Evolutionary conservation across 139 green algal species (phyloP).

Genomic region (Picochlorum sp.): DNA sequence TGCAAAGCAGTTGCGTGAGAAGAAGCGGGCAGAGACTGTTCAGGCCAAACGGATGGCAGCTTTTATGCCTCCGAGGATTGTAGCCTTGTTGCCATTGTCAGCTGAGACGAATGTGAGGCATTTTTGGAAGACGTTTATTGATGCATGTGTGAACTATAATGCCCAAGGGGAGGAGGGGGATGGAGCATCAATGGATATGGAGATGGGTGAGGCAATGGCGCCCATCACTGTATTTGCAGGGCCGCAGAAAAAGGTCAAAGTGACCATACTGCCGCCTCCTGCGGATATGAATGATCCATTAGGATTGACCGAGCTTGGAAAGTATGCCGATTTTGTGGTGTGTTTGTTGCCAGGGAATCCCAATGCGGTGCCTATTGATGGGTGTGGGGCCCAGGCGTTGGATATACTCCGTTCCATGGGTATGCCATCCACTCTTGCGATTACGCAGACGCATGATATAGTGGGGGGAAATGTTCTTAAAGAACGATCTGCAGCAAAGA

Average conservation of each 20-base stretch:
- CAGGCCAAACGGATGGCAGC: slow-evolving; percentile 30
- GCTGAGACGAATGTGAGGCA: slow-evolving; percentile 32
- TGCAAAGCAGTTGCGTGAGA: slow-evolving; percentile 51
- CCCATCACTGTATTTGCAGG: slow-evolving; percentile 33
- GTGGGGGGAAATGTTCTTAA: slow-evolving; percentile 42
- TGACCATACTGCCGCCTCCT: slow-evolving; percentile 63
- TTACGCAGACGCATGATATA: slow-evolving; percentile 28
- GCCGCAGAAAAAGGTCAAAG: slow-evolving; percentile 24
- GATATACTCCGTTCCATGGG: slow-evolving; percentile 62
- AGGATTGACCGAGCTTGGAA: slow-evolving; percentile 48
- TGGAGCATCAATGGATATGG: background rate
- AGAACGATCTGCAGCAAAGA: slow-evolving; percentile 60
- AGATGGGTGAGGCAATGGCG: background rate
- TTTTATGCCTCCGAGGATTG: slow-evolving; percentile 41
- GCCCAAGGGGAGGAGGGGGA: background rate
- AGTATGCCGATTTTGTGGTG: slow-evolving; percentile 50
- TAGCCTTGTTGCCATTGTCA: slow-evolving; percentile 63
- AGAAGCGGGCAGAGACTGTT: slow-evolving; percentile 52
- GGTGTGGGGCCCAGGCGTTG: slow-evolving; percentile 39
- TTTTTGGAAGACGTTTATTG: slow-evolving; percentile 35
- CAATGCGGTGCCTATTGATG: slow-evolving; percentile 32
- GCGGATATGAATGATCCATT: slow-evolving; percentile 45
- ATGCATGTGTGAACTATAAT: slow-evolving; percentile 18
- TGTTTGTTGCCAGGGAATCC: slow-evolving; percentile 43
- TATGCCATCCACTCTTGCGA: slow-evolving; percentile 45